Base-by-base conservation (phyloP, 202 grass and related monocot genomes). In the Zoysia matrella region DNA sequence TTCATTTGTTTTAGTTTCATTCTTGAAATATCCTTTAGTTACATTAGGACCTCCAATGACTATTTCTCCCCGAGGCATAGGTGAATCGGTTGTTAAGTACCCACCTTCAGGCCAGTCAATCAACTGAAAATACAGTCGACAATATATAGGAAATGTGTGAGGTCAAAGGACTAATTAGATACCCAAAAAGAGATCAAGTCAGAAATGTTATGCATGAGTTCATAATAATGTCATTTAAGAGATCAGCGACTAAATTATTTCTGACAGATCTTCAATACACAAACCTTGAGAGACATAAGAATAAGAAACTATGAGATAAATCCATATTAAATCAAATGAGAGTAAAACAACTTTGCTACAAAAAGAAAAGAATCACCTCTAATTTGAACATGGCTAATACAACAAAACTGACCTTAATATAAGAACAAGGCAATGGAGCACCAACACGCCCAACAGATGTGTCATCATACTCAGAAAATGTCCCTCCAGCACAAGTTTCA, bases 1-100 rank as follows among this genome's bases (percentile, higher is more conserved):
- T 22, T 22, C 22, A 22, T 22, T 22, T 22, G 22, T 22, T 22
- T 22, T 22, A 22, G 22, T 22, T 22, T 22, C 22, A 22, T 22
- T 22, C 22, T 22, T 22, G 82, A 93, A 97, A 81, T 97, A 97
- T 8, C 95, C 95, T 71, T 86, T 83, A 60, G 95, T 97, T 79
- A 97, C 69, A 88, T 89, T 94, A 44, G 95, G 92, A 86, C 95
- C 95, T 7, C 95, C 95, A 80, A 94, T 94, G 75, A 93, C 84
- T 80, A 97, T 91, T 83, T 97, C 94, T 58, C 94, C 94, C 51
- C 94, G 87, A 78, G 92, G 92, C 92, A 94, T 94, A 65, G 94
- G 92, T 69, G 71, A 83, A 91, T 97, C 22, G 22, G 22, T 22
- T 22, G 22, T 22, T 22, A 22, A 22, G 22, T 22, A 22, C 22